These are phyloP conservation scores for Escallonia herrerae DNA, from an alignment of 129 eudicot species.

Conservation along the genomic window DNA sequence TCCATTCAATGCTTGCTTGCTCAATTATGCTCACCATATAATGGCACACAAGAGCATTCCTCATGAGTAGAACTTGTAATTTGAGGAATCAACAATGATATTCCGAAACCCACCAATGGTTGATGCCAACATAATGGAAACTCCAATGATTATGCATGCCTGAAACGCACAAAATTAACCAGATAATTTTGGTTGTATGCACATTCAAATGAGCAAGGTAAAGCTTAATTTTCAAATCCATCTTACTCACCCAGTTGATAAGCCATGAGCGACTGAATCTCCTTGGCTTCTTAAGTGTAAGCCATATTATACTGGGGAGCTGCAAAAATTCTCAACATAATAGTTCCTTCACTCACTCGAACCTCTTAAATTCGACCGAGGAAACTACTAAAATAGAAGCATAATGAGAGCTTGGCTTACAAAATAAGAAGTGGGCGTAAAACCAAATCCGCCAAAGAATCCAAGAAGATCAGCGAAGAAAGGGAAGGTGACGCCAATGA, in stretches of 20 bases:
- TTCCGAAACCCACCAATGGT: conserved; percentile 84
- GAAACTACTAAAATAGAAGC: not conserved
- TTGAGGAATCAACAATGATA: conserved; percentile 59
- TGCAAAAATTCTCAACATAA: conserved; percentile 18
- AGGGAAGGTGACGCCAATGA: conserved; percentile 82
- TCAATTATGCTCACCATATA: not conserved
- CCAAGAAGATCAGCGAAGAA: conserved; percentile 98
- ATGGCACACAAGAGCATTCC: not conserved
- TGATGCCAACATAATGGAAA: conserved; percentile 76
- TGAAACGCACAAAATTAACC: conserved; percentile 23
- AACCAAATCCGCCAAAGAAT: conserved; percentile 96
- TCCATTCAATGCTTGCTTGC: not conserved
- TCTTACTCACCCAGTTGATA: conserved; percentile 66
- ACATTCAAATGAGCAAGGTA: not conserved
- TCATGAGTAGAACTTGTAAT: conserved; percentile 67
- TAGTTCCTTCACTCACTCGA: not conserved
- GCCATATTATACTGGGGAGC: conserved; percentile 93
- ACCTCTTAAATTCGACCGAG: too few relatives aligned
- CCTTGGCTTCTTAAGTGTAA: conserved; percentile 70
- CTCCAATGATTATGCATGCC: conserved; percentile 75
- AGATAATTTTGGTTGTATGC: not conserved
- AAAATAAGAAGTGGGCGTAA: conserved; percentile 89
- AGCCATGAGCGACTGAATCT: conserved; percentile 66
- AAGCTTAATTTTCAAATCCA: too few relatives aligned
- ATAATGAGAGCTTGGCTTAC: conserved; percentile 33